These are phyloP conservation scores for Magnusiomyces suaveolens DNA, from an alignment of 1,139 yeast species.

Conservation along the genomic window DNA sequence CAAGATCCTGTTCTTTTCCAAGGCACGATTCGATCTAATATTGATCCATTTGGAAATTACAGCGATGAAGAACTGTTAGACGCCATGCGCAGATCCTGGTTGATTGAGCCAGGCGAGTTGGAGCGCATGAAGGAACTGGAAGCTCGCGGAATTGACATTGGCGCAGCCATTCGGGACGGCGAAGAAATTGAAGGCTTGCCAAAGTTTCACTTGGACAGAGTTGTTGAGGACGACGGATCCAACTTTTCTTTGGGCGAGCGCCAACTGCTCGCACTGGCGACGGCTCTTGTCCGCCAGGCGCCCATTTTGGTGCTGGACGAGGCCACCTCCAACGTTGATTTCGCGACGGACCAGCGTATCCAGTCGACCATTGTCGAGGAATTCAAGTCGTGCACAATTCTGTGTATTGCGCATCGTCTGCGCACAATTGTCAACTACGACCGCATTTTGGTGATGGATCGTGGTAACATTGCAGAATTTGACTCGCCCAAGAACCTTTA, in stretches of 20 bases:
- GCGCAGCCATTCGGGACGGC: conserved; percentile 8
- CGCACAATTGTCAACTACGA: conserved; percentile 60
- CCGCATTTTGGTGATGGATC: conserved; percentile 53
- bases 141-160: conserved; percentile 15
- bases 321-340: conserved; percentile 77
- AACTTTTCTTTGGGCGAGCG: conserved; percentile 73
- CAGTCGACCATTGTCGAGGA: conserved; percentile 55
- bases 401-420: conserved; percentile 73
- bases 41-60: conserved; percentile 54
- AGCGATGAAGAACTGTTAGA: conserved; percentile 49
- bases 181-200: conserved; percentile 22
- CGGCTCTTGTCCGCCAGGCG: conserved; percentile 65
- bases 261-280: conserved; percentile 63
- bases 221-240: conserved; percentile 63
- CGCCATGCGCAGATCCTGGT: conserved; percentile 53
- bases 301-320: conserved; percentile 65
- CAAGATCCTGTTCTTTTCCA: conserved; percentile 68
- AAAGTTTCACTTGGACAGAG: conserved; percentile 58
- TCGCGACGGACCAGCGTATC: conserved; percentile 63
- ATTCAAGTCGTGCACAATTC: conserved; percentile 55
- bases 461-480: conserved; percentile 51
- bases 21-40: conserved; percentile 54
- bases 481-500: conserved; percentile 41
- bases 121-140: conserved; percentile 21
- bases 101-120: conserved; percentile 39